Conservation (phyloP, 225 moss, liverwort and hornwort genomes). For the Pseudisothecium myosuroides region DNA sequence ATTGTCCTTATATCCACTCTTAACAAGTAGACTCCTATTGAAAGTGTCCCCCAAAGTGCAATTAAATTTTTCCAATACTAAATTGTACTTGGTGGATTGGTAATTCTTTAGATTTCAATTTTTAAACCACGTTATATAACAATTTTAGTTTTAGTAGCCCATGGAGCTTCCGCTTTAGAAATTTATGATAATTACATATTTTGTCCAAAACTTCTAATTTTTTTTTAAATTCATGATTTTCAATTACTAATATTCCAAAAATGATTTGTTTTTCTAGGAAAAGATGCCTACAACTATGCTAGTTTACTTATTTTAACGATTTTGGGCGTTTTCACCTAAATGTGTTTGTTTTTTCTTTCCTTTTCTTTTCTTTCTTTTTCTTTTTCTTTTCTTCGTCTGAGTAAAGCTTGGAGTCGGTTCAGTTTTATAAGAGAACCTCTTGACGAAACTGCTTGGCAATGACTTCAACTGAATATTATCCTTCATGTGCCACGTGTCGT, state of each 20-base stretch:
- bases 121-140: accelerated
- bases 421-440: not conserved
- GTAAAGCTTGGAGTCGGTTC: not conserved
- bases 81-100: accelerated
- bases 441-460: not conserved
- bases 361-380: not conserved
- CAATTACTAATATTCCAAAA: not conserved
- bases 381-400: not conserved
- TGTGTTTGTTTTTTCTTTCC: not conserved
- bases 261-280: no score
- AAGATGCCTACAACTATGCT: not conserved
- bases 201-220: accelerated
- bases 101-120: accelerated
- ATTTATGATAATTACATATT: not conserved
- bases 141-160: accelerated
- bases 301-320: accelerated
- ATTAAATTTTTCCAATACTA: accelerated
- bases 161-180: not conserved
- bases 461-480: not conserved
- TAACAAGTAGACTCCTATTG: no score
- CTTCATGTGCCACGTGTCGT: not conserved
- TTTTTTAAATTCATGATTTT: not conserved
- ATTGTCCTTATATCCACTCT: no score
- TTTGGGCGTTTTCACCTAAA: not conserved
- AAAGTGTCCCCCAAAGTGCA: not conserved